Evolutionary conservation across 2,329 filamentous ascomycete genomes (phyloP), one percentile per base, ranked within the genome.

Genomic region (Hortaea sp.): DNA sequence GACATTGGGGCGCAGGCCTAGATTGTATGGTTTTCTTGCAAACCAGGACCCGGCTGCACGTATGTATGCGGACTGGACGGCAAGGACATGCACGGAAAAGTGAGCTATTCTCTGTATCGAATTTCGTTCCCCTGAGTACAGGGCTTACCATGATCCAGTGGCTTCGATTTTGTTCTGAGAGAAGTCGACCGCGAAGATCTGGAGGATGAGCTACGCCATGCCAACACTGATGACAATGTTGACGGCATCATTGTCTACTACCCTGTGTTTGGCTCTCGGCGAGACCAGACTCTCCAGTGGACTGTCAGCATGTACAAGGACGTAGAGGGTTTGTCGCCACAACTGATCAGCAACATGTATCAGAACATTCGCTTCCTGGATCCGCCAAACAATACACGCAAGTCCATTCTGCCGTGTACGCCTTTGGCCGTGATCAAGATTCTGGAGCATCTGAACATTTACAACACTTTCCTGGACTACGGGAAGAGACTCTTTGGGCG

Each of bases 301-400:
- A 87, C 94, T 3, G 88, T 95, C 47, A 82, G 87, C 47, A 77
- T 95, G 39, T 71, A 78, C 66, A 97, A 98, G 69, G 92, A 98
- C 61, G 90, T 98, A 55, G 92, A 98, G 68, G 92, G 92, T 32
- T 79, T 98, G 48, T 88, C 84, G 58, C 90, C 95, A 69, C 83
- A 82, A 63, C 89, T 97, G 70, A 84, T 97, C 62, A 89, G 90
- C 78, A 98, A 98, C 77, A 95, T 98, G 89, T 98, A 97, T 71
- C 86, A 95, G 74, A 98, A 98, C 71, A 80, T 94, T 59, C 87
- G 92, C 54, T 97, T 89, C 72, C 76, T 98, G 47, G 92, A 98
- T 68, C 73, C 81, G 27, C 83, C 84, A 4, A 67, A 75, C 39
- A 85, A 88, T 66, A 75, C 73, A 48, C 85, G 87, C 66, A 97